phyloP scores from a whole-genome alignment of 148 eudicot genomes.

The Diospyros kaki region DNA sequence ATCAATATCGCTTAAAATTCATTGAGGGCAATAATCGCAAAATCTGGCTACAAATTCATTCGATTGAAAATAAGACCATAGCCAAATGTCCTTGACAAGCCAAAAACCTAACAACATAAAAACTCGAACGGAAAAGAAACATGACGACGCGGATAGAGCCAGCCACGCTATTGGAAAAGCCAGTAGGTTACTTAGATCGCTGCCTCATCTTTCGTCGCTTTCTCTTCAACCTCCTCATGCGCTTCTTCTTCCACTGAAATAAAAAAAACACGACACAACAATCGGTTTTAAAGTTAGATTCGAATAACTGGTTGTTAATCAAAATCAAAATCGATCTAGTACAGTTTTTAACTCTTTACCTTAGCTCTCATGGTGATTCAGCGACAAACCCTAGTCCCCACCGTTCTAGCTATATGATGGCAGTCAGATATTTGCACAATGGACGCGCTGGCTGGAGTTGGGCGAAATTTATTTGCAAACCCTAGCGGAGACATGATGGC shows the following conservation, averaged over 20 bases:
- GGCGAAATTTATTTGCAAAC: neutral
- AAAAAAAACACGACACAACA: no score
- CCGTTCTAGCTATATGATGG: no score
- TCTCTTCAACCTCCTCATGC: slow-evolving; percentile 14
- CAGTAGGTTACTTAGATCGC: slow-evolving; percentile 13
- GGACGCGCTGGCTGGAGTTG: neutral
- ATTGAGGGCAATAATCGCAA: neutral
- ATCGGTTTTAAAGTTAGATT: neutral
- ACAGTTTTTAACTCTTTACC: neutral
- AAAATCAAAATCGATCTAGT: neutral
- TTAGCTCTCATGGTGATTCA: slow-evolving; percentile 8
- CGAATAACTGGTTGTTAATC: neutral
- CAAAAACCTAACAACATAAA: neutral
- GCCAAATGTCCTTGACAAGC: neutral
- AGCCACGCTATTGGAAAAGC: neutral
- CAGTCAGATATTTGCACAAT: neutral
- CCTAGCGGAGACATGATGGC: neutral
- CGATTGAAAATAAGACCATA: neutral
- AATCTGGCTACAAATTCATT: neutral
- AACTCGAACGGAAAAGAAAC: neutral
- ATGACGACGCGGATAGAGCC: neutral
- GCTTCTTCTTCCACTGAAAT: slow-evolving; percentile 17
- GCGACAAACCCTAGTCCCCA: neutral
- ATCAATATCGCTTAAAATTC: neutral
- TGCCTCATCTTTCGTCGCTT: slow-evolving; percentile 26